phyloP scores from a whole-genome alignment of 306 rosid species.

The Vicia sativa region DNA sequence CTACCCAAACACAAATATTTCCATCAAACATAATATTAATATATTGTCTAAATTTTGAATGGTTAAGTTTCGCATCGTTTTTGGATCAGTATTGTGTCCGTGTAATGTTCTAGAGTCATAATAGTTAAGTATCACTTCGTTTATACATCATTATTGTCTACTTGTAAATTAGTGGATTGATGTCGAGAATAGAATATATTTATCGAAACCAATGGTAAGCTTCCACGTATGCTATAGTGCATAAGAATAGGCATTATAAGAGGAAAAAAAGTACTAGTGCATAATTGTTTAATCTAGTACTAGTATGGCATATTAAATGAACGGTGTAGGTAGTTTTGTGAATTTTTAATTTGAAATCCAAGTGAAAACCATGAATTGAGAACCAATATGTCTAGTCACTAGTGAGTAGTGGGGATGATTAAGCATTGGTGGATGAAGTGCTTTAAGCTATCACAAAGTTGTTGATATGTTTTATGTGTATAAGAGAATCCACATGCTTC shows the following conservation, averaged over 20 bases:
- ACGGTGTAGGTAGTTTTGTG: constrained; percentile 1
- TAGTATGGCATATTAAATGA: neutral
- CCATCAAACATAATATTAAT: too few relatives aligned
- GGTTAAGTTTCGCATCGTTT: too few relatives aligned
- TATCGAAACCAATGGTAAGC: neutral
- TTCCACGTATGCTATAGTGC: constrained; percentile 1
- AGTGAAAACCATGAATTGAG: neutral
- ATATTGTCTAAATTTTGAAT: too few relatives aligned
- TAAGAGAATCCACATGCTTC: constrained; percentile 41
- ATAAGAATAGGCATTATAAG: neutral
- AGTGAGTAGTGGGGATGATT: constrained; percentile 21
- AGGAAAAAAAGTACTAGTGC: constrained; percentile 1
- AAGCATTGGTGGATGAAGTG: constrained; percentile 22
- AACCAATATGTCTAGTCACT: constrained; percentile 25
- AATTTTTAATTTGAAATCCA: neutral
- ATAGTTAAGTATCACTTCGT: too few relatives aligned
- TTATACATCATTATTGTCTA: too few relatives aligned
- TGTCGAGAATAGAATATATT: neutral
- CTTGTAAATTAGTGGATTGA: too few relatives aligned
- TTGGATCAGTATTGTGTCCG: too few relatives aligned
- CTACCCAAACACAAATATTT: too few relatives aligned
- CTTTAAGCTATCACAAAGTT: constrained; percentile 15
- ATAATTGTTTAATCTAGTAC: neutral
- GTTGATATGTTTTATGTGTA: neutral
- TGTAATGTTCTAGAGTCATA: too few relatives aligned